phyloP scores from a whole-genome alignment of 768 basidiomycete species.

The Termitomyces eurrhizus region DNA sequence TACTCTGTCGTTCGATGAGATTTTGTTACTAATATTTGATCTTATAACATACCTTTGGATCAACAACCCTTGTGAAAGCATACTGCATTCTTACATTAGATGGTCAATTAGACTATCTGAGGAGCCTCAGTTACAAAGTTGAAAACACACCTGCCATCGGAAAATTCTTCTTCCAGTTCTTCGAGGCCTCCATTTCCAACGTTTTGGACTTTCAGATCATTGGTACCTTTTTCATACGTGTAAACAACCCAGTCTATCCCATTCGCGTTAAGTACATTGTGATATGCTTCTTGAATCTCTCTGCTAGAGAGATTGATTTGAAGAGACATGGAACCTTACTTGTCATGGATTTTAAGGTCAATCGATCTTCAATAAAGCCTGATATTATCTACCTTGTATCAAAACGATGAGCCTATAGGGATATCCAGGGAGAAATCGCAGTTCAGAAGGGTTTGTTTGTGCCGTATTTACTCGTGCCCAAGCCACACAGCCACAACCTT shows the following conservation, averaged over 20 bases:
- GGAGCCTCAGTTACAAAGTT: background rate
- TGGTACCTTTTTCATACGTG: conserved; percentile 77
- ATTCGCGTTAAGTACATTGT: conserved; percentile 62
- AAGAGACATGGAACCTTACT: conserved; percentile 54
- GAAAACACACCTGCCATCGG: conserved; percentile 73
- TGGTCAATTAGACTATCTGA: conserved; percentile 13
- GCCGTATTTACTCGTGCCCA: background rate
- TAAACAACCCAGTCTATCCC: conserved; percentile 77
- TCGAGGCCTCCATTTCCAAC: conserved; percentile 87
- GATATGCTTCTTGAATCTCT: conserved; percentile 71
- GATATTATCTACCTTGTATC: background rate
- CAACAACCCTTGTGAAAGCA: conserved; percentile 81
- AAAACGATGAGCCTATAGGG: background rate
- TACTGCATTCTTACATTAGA: conserved; percentile 75
- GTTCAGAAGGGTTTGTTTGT: conserved; percentile 6
- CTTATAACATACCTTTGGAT: conserved; percentile 66
- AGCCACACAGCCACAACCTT: background rate
- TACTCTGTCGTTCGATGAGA: conserved; percentile 45
- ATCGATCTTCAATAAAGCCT: background rate
- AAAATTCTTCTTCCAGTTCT: conserved; percentile 92
- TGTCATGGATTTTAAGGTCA: background rate
- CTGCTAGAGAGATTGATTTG: conserved; percentile 74
- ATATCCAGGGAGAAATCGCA: background rate
- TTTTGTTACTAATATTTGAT: background rate
- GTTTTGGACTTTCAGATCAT: conserved; percentile 84